Evolutionary conservation across 129 eudicot genomes (phyloP), one percentile per base, ranked within the genome.

Genomic region (Erigeron canadensis): DNA sequence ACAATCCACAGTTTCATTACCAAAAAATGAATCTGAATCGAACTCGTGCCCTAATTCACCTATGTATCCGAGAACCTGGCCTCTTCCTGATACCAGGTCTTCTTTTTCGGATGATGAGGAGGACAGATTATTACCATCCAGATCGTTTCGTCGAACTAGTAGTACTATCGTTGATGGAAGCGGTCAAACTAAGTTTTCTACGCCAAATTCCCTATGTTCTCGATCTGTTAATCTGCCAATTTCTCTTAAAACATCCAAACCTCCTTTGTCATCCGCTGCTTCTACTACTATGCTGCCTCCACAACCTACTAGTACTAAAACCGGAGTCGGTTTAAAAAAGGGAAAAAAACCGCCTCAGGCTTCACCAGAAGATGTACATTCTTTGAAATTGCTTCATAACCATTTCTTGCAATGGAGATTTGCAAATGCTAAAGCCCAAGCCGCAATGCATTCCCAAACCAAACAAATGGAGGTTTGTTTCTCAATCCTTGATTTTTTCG

Each of bases 351-450:
- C 55, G 58, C 22, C 7, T 13, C 70, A 59, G 15, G 71, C 60
- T 74, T 83, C 83, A 0, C 86, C 81, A 73, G 96, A 87, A 43
- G 87, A 87, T 6, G 76, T 62, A 41, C 90, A 89, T 78, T 78
- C 89, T 19, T 75, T 94, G 12, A 85, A 81, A 76, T 23, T 94
- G 93, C 81, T 94, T 70, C 82, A 82, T 61, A 94, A 94, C 63
- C 89, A 77, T 75, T 69, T 70, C 48, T 39, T 94, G 77, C 84
- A 78, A 65, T 94, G 96, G 96, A 78, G 92, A 34, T 94, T 47
- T 46, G 97, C 92, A 55, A 94, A 94, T 81, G 95, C 98, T 16
- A 94, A 84, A 78, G 95, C 97, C 4, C 81, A 85, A 71, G 88
- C 80, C 4, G 78, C 90, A 8, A 76, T 87, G 77, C 76, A 39